Conservation (phyloP, 2,329 filamentous ascomycete species). For the Alternaria angustiovoidea region DNA sequence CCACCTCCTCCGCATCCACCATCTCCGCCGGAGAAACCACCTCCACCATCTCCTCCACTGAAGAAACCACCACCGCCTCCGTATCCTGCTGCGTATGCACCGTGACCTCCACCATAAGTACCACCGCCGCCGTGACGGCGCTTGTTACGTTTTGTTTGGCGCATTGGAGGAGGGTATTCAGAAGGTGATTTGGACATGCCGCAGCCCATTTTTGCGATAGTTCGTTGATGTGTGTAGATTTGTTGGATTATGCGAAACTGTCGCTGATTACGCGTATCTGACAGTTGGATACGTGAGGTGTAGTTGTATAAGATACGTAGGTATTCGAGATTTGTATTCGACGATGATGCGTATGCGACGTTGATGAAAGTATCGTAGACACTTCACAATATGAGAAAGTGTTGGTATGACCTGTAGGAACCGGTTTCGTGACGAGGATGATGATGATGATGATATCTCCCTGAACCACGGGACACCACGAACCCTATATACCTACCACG, state of each 20-base stretch:
- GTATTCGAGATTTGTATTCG: neutral
- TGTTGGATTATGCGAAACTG: neutral
- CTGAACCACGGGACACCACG: neutral
- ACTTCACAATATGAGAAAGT: neutral
- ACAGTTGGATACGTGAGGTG: neutral
- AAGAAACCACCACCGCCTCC: slow-evolving; percentile 13
- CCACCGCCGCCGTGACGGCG: neutral
- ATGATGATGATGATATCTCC: neutral
- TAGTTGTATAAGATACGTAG: neutral
- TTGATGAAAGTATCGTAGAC: neutral
- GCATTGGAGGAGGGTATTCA: slow-evolving; percentile 22
- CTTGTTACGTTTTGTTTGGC: slow-evolving; percentile 4
- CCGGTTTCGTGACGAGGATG: neutral
- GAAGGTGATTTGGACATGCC: slow-evolving; percentile 23
- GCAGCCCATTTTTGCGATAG: slow-evolving; percentile 26
- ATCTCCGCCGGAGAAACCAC: slow-evolving; percentile 8
- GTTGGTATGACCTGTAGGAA: neutral
- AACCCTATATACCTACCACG: slow-evolving; percentile 1
- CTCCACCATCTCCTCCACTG: slow-evolving; percentile 2
- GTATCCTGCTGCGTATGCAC: neutral
- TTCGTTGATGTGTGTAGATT: neutral
- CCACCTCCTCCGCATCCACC: slow-evolving; percentile 23
- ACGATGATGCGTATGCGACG: too few species aligned
- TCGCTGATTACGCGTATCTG: neutral
- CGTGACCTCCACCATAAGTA: neutral